Conservation (phyloP, 2,329 filamentous ascomycete species). For the Pseudovirgaria hyperparasitica region DNA sequence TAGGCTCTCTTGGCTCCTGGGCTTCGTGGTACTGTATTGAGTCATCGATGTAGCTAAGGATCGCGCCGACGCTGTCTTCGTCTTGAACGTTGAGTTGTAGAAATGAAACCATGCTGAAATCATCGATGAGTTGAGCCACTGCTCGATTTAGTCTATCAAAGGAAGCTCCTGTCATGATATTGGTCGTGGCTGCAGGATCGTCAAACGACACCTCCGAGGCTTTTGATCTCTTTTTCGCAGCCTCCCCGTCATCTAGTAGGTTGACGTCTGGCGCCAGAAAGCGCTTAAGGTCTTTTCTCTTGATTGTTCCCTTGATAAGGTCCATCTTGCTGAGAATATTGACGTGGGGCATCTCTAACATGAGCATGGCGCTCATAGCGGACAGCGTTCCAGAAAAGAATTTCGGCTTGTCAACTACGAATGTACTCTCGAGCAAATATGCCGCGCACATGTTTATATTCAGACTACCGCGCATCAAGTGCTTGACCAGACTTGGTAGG, state of each 20-base stretch:
- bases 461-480: conserved; percentile 67
- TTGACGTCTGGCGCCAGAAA: conserved; percentile 80
- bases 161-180: conserved; percentile 66
- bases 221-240: conserved; percentile 41
- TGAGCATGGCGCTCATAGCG: conserved; percentile 98
- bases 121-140: conserved; percentile 84
- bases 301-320: conserved; percentile 77
- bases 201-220: conserved; percentile 22
- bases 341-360: conserved; percentile 93
- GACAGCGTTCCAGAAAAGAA: conserved; percentile 93
- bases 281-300: conserved; percentile 75
- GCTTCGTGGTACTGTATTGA: conserved; percentile 88
- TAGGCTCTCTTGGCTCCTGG: conserved; percentile 77
- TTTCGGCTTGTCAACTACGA: conserved; percentile 89
- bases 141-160: conserved; percentile 78
- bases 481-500: conserved; percentile 69
- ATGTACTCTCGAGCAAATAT: conserved; percentile 90
- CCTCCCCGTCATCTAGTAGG: conserved; percentile 64
- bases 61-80: conserved; percentile 76
- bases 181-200: conserved; percentile 53
- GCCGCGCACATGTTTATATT: conserved; percentile 88
- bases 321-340: conserved; percentile 99
- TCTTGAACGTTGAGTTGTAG: conserved; percentile 79
- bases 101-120: conserved; percentile 96
- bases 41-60: conserved; percentile 88